Base-by-base conservation (phyloP, 805 yeast species). In the Candida corydali region DNA sequence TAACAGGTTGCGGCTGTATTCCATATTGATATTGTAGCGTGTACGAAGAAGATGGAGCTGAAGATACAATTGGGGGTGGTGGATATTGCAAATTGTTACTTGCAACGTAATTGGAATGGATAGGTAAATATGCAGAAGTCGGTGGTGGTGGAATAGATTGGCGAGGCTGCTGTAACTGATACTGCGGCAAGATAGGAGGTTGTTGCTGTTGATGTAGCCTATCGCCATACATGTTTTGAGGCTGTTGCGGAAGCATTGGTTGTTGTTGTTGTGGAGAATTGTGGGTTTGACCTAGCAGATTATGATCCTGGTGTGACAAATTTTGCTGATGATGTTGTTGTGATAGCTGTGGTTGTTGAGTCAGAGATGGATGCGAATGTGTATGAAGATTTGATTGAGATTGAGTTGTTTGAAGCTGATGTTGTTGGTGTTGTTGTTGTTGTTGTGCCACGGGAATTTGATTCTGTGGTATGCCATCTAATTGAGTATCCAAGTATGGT, bases 371-470 rank as follows among this genome's bases (percentile, higher is more conserved):
- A 27, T 27, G 18, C 19, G 9, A 16, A 27, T 14, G 17, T 6
- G 29, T n/a, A n/a, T n/a, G n/a, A n/a, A n/a, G n/a, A n/a, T n/a
- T 31, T 36, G 18, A 26, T n/a, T 19, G 28, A 17, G 11, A 20
- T 26, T 23, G 14, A 23, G 26, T 3, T 17, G 9, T 19, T 33
- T 31, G 32, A 12, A 35, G 44, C 32, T 40, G 48, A 29, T 40
- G 50, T 26, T 32, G 41, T 28, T 34, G 39, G 16, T 34, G 36
- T 27, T 37, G 50, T 26, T 37, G 42, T 27, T 42, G 50, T 18
- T 46, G 55, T 25, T 43, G 46, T n/a, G n/a, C n/a, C n/a, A n/a
- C n/a, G n/a, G n/a, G n/a, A n/a, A 7, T 8, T 17, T 11, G 34
- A 24, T 15, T 22, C 7, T 25, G 24, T 22, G 42, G 41, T 26